Percentiles rank a stretch among this genome's conserved stretches.
Evolutionary conservation across 192 early-diverging fungal genomes (phyloP).

Genomic region (Linnemannia zychae): DNA sequence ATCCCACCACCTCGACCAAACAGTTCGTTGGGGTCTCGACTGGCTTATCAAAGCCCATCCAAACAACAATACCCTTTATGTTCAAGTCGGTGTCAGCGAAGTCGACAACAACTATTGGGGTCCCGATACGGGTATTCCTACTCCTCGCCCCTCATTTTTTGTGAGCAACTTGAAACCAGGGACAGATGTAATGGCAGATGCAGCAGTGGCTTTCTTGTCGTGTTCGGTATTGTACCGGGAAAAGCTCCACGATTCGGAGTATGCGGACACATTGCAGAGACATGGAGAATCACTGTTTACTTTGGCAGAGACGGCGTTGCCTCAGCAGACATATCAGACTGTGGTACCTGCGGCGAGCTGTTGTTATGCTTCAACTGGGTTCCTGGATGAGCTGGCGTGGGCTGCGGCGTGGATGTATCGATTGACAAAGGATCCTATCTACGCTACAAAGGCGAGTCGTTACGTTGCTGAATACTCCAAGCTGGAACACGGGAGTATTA

Average conservation of each 20-base stretch:
- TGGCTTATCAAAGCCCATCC: constrained; percentile 71
- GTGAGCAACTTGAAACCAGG: constrained; percentile 59
- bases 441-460: constrained; percentile 54
- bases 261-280: constrained; percentile 48
- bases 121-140: constrained; percentile 64
- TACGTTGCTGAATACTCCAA: constrained; percentile 57
- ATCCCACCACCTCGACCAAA: constrained; percentile 56
- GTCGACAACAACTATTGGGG: constrained; percentile 71
- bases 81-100: constrained; percentile 59
- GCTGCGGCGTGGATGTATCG: constrained; percentile 66
- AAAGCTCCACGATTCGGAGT: constrained; percentile 54
- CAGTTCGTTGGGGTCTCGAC: constrained; percentile 69
- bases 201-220: constrained; percentile 66
- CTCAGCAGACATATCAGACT: constrained; percentile 52
- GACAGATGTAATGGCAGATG: constrained; percentile 64
- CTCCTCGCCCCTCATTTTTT: constrained; percentile 60
- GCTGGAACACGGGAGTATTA: background rate
- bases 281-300: constrained; percentile 55
- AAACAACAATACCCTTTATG: constrained; percentile 61
- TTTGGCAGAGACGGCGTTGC: constrained; percentile 58
- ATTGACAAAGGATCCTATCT: constrained; percentile 55
- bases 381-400: constrained; percentile 60
- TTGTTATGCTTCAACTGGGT: constrained; percentile 57
- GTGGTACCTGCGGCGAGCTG: constrained; percentile 50
- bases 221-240: constrained; percentile 62